Conservation (phyloP, 1,284 basidiomycete species). For the Sporisorium exsertum region DNA sequence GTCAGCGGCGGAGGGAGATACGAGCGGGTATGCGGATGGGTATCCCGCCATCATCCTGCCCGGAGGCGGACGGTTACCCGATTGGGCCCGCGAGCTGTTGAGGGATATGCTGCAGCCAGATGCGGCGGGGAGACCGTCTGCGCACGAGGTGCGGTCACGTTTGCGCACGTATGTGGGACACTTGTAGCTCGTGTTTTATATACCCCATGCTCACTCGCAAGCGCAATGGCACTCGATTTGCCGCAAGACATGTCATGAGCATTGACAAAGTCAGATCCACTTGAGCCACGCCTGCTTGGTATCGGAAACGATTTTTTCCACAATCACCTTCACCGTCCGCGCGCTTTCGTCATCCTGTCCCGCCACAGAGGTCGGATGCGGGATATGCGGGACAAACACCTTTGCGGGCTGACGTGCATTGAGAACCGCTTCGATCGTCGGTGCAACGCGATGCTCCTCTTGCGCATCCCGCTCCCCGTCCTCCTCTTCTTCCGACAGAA, state of each 20-base stretch:
- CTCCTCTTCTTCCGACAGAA: constrained; percentile 49
- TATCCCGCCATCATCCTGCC: constrained; percentile 63
- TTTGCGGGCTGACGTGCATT: too few species aligned
- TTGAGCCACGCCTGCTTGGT: constrained; percentile 53
- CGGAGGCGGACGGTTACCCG: constrained; percentile 63
- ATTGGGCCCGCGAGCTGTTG: constrained; percentile 58
- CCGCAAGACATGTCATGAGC: too few species aligned
- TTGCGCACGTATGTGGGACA: constrained; percentile 3
- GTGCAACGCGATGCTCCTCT: background rate
- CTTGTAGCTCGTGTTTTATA: background rate
- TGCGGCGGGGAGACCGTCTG: constrained; percentile 52
- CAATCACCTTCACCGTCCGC: constrained; percentile 36
- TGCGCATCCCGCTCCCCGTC: constrained; percentile 19
- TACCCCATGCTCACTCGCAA: background rate
- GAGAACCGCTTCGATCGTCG: constrained; percentile 33
- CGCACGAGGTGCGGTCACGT: constrained; percentile 38
- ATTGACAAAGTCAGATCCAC: constrained; percentile 26
- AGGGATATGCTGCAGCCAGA: constrained; percentile 53
- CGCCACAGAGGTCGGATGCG: constrained; percentile 16
- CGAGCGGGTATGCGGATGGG: constrained; percentile 56
- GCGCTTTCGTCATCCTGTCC: background rate
- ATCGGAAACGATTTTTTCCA: constrained; percentile 45
- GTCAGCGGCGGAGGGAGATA: too few species aligned
- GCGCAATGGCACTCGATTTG: background rate
- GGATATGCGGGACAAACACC: constrained; percentile 31